Base-by-base conservation (phyloP, 148 eudicot genomes). In the Nepenthes gracilis region DNA sequence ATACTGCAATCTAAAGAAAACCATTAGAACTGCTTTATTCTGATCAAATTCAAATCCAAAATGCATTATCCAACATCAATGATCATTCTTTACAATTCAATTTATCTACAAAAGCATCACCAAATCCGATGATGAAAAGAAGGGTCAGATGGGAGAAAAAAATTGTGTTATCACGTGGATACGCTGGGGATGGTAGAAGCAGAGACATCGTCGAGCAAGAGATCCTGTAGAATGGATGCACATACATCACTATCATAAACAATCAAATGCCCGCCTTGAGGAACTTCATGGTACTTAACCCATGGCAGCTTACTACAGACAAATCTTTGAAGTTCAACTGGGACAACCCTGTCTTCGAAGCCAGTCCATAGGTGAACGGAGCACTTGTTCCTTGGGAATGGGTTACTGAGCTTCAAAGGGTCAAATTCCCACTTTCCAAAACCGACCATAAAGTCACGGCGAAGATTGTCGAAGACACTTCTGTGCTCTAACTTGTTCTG, bases 321-420 rank as follows among this genome's bases (percentile, higher is more conserved):
- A 33, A 62, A 38, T 43, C 64, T 64, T 55, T 63, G 68, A 47
- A 77, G 15, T 40, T 66, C 36, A 45, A 11, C 35, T 6, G 90
- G 90, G 54, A 91, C 71, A 5, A 85, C 63, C 60, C 62, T 81
- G 68, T 91, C 97, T 58, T 91, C 80, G 33, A 47, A 60, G 38
- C 93, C 97, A 68, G 83, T 96, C 96, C 97, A 91, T n/a, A 91
- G 56, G 67, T 85, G 92, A 75, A 80, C 83, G 0, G 83, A 77
- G 34, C 93, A 81, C 43, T 85, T 81, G 4, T 72, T 74, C 61
- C 74, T 45, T 33, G 86, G 83, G 63, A 81, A 85, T 48, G 97
- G 96, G 68, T 85, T 77, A 9, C 45, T 61, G 1, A 91, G 33
- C 63, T 81, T 85, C 68, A 72, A 54, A 4, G 83, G 85, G 60